Evolutionary conservation across 2,329 filamentous ascomycete species (phyloP).

Genomic region (Neonectria faginata): DNA sequence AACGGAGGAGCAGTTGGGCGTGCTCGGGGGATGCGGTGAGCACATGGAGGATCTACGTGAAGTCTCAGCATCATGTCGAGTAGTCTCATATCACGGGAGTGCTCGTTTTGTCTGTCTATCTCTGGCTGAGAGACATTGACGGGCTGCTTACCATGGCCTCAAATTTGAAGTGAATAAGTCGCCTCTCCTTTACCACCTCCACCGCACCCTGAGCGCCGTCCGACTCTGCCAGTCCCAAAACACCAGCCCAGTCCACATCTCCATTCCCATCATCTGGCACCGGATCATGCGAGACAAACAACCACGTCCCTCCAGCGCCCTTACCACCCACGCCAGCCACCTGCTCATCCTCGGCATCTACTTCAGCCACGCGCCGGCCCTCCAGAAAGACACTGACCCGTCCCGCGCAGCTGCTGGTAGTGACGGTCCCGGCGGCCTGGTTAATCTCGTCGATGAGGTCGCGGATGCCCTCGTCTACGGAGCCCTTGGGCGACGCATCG

Average conservation of each 20-base stretch:
- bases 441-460: slow-evolving; percentile 86
- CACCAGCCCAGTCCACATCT: slow-evolving; percentile 47
- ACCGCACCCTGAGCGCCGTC: slow-evolving; percentile 42
- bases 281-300: slow-evolving; percentile 88
- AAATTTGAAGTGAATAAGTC: slow-evolving; percentile 87
- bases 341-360: slow-evolving; percentile 42
- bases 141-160: slow-evolving; percentile 87
- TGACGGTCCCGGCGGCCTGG: slow-evolving; percentile 78
- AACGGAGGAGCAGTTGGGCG: slow-evolving; percentile 80
- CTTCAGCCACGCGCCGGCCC: slow-evolving; percentile 64
- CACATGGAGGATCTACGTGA: slow-evolving; percentile 83
- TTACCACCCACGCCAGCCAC: slow-evolving; percentile 81
- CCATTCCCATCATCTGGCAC: slow-evolving; percentile 54
- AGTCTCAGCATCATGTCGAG: slow-evolving; percentile 38
- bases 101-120: background rate
- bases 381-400: slow-evolving; percentile 90
- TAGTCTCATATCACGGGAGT: slow-evolving; percentile 1
- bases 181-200: slow-evolving; percentile 49
- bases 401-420: slow-evolving; percentile 93
- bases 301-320: slow-evolving; percentile 84
- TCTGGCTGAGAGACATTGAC: background rate
- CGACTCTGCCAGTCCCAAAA: slow-evolving; percentile 43
- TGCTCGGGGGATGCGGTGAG: slow-evolving; percentile 80
- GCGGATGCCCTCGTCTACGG: slow-evolving; percentile 82
- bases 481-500: slow-evolving; percentile 90